Evolutionary conservation across 1,284 basidiomycete species (phyloP).

Genomic region (Cystobasidium sp.): DNA sequence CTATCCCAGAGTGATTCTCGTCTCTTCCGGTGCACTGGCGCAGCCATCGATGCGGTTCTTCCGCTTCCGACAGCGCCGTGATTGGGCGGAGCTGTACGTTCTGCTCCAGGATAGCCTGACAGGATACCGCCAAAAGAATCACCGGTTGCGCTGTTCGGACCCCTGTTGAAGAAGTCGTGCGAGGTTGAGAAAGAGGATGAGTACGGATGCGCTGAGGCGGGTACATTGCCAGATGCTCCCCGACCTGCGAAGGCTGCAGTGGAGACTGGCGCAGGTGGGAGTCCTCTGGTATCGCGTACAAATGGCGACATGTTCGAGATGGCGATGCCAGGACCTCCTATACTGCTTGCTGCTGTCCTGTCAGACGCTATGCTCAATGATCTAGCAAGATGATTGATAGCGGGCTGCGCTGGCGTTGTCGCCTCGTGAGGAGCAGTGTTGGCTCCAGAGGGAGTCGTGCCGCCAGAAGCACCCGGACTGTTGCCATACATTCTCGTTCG

Average conservation of each 20-base stretch:
- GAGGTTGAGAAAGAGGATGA: conserved; percentile 30
- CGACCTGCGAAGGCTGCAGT: conserved; percentile 12
- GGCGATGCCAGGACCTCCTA: conserved; percentile 47
- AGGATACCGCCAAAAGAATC: conserved; percentile 8
- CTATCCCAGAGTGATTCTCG: conserved; percentile 50
- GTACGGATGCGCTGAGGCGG: conserved; percentile 29
- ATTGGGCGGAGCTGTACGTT: conserved; percentile 1
- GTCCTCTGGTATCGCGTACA: conserved; percentile 47
- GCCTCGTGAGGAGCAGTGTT: background rate
- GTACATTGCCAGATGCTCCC: background rate
- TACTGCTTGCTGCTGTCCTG: background rate
- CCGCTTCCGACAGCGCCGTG: conserved; percentile 35
- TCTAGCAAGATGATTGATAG: conserved; percentile 16
- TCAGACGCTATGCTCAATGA: conserved; percentile 36
- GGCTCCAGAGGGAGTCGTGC: background rate
- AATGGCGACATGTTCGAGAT: conserved; percentile 54
- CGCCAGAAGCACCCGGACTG: conserved; percentile 1
- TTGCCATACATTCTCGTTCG: conserved; percentile 7
- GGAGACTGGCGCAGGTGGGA: conserved; percentile 19
- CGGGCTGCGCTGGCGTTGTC: background rate
- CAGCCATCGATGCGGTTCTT: conserved; percentile 42
- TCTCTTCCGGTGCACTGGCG: conserved; percentile 38
- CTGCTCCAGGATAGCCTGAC: background rate
- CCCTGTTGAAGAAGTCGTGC: conserved; percentile 36
- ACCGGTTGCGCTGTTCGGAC: conserved; percentile 1